phyloP scores from a whole-genome alignment of 2,329 filamentous ascomycete genomes.

The Ceratocystis alfenasii region DNA sequence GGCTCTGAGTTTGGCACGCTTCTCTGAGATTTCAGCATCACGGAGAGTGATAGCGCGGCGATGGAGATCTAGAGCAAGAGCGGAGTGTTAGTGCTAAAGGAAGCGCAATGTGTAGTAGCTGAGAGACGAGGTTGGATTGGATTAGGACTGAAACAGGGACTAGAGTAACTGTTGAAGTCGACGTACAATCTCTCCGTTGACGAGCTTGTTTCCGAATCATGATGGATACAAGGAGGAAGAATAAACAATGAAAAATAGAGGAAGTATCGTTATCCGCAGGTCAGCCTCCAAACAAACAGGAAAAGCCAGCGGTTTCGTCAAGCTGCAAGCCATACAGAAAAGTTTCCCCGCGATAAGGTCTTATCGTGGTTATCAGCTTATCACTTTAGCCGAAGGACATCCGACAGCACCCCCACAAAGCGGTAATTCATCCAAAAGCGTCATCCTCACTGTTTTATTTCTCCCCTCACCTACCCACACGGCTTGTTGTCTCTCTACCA shows the following conservation, averaged over 20 bases:
- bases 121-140: not conserved
- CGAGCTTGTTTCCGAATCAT: conserved; percentile 31
- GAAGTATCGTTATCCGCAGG: not conserved
- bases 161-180: not conserved
- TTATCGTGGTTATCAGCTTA: conserved; percentile 12
- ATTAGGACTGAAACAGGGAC: not conserved
- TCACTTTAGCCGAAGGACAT: conserved; percentile 13
- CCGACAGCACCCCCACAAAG: not conserved
- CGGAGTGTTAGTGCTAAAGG: not conserved
- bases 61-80: conserved; percentile 51
- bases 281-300: not conserved
- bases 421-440: not conserved
- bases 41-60: conserved; percentile 74
- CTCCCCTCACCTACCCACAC: not conserved
- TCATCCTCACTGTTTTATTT: not conserved
- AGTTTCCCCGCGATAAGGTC: conserved; percentile 21
- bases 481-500: not conserved
- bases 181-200: conserved; percentile 33
- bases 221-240: conserved; percentile 18
- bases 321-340: conserved; percentile 14
- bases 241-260: not conserved
- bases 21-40: conserved; percentile 86
- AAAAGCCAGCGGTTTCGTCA: not conserved
- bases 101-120: not conserved
- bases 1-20: conserved; percentile 72